Base-by-base conservation (phyloP, 2,329 filamentous ascomycete genomes). In the Hymenoscyphus linearis region DNA sequence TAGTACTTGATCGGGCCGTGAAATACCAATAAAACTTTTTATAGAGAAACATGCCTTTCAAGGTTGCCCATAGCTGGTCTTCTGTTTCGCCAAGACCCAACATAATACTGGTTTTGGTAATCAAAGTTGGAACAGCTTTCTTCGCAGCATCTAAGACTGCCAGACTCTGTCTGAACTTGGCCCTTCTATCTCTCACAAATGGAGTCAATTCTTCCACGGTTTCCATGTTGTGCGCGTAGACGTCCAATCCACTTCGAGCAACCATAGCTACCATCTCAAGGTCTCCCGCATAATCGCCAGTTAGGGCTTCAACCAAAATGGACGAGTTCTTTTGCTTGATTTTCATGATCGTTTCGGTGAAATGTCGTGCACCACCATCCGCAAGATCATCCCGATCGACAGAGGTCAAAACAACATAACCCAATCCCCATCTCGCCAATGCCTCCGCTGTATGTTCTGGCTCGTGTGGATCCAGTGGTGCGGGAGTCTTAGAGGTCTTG, bases 51-150 rank as follows among this genome's bases (percentile, higher is more conserved):
- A 69, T 77, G 88, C 86, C 85, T 74, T 80, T 84, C 62, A 98
- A 76, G 0, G 93, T 85, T 65, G 90, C 85, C 83, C 86, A 88
- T 0, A 99, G 76, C 77, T 98, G 89, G 18, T 89, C 84, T 70
- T 98, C 93, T 27, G 87, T 92, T 81, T 99, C 95, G 13, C 95
- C 95, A 4, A 99, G 78, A 3, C 95, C 95, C 26, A 99, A 82
- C 95, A 99, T 99, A 65, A 99, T 85, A 68, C 91, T 96, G 1
- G 95, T 98, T 82, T 99, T 99, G n/a, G 95, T 99, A 70, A 99
- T 96, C 63, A 98, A 82, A 2, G 84, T 84, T 60, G 82, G 80
- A 62, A 84, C 85, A 1, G 89, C 85, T 63, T 85, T 82, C 81
- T 99, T 98, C 34, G 89, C 95, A 40, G 90, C 86, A 61, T 86